A percentile compares a stretch with the other conserved stretches of the same genome.
Conservation (phyloP, 345 rosid species). For the Citropsis articulata region DNA sequence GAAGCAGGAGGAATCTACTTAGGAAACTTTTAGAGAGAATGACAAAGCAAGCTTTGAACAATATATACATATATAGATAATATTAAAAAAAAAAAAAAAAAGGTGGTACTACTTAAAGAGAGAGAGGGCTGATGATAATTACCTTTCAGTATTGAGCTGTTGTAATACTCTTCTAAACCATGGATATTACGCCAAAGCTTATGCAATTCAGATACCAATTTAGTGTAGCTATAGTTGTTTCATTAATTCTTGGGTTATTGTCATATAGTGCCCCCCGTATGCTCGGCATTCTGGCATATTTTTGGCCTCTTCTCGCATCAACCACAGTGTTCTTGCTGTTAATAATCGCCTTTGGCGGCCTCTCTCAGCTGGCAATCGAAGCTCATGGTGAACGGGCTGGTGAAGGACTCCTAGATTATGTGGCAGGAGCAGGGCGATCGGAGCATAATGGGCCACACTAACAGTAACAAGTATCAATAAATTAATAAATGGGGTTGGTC, state of each 20-base stretch:
- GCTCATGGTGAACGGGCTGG: conserved; percentile 42
- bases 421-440: conserved; percentile 53
- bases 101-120: background rate
- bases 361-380: conserved; percentile 43
- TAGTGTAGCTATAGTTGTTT: conserved; percentile 28
- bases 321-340: conserved; percentile 59
- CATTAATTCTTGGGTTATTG: conserved; percentile 29
- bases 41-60: conserved; percentile 3
- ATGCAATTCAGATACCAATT: conserved; percentile 55
- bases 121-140: background rate
- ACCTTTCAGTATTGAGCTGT: background rate
- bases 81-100: no score
- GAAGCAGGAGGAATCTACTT: conserved; percentile 22
- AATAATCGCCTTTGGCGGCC: conserved; percentile 60
- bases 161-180: conserved; percentile 16
- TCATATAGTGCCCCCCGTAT: conserved; percentile 60
- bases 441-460: conserved; percentile 17
- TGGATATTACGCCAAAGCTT: conserved; percentile 53
- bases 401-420: conserved; percentile 63
- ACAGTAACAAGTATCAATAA: conserved; percentile 18
- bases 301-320: conserved; percentile 92
- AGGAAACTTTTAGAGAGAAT: conserved; percentile 19
- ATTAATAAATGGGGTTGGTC: background rate
- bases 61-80: no score
- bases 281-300: conserved; percentile 51